Evolutionary conservation across 1,284 basidiomycete species (phyloP), one percentile per base, ranked within the genome.

Genomic region (Heterobasidion parviporum): DNA sequence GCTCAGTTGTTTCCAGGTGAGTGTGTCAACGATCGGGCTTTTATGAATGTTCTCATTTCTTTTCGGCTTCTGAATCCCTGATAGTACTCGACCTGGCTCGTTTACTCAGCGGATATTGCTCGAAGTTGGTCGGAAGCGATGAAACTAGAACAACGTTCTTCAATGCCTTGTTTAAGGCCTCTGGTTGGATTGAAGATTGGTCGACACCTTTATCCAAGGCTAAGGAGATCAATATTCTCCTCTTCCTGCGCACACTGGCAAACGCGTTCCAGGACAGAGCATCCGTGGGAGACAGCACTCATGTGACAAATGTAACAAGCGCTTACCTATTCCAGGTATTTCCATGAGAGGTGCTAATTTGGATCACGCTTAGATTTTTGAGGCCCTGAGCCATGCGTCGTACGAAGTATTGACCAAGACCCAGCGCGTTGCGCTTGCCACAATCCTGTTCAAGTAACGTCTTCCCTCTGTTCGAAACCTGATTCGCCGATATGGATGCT

Each of bases 21-120:
- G 75, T 72, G 3, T 43, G 32, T 12, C 16, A 32, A 15, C 32
- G 18, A 52, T 52, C n/a, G 50, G 12, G 46, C 20, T 26, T 47
- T 43, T 14, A 61, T 18, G n/a, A 41, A 44, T 26, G 47, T 56
- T 46, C 46, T 32, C 26, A 10, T 48, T 16, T 9, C 46, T 20
- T 8, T 32, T 26, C 36, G 41, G 45, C 57, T 50, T 20, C 45
- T 20, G 56, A 16, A 41, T n/a, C 48, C n/a, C 52, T 58, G 33
- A n/a, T 63, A 94, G 92, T 95, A 2, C 83, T 99, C 63, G 96
- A 99, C 66, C 77, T 98, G 8, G 78, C 85, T 50, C 85, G 96
- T 34, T 76, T 94, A 34, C 71, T 96, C 8, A 77, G 85, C n/a
- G 85, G 82, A 0, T 82, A 81, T 62, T 85, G 79, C 47, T 79